These are phyloP conservation scores for Solanum pennellii DNA, from an alignment of 257 asterid species.

Conservation along the genomic window DNA sequence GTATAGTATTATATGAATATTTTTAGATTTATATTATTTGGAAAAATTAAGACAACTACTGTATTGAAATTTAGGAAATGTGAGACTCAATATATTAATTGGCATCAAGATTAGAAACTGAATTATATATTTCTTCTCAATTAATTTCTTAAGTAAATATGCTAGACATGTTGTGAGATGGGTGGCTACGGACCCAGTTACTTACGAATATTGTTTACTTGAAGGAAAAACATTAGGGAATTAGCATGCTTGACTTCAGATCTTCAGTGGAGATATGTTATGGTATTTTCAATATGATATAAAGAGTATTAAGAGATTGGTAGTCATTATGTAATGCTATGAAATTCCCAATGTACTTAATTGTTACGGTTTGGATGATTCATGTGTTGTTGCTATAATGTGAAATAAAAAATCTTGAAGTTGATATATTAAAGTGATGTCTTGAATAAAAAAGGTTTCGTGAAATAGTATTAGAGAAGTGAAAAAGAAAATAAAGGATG, in stretches of 20 bases:
- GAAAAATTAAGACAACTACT: too few species aligned
- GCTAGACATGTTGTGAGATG: too few species aligned
- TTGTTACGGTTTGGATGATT: background rate
- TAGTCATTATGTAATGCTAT: background rate
- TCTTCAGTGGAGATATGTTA: background rate
- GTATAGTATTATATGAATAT: too few species aligned
- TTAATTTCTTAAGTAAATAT: too few species aligned
- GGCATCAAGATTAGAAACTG: too few species aligned
- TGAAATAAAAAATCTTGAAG: background rate
- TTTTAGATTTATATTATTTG: too few species aligned
- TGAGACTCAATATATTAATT: too few species aligned
- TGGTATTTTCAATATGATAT: background rate
- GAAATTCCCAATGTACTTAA: background rate
- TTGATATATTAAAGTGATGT: too few species aligned
- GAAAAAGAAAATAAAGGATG: background rate
- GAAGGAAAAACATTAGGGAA: background rate
- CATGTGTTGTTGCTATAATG: background rate
- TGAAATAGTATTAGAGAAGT: background rate
- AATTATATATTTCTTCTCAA: too few species aligned
- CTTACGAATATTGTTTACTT: background rate
- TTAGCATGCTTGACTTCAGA: background rate
- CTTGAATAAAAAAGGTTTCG: background rate
- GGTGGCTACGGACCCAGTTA: too few species aligned
- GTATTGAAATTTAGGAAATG: too few species aligned
- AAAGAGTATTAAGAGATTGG: background rate